Percentiles rank a stretch among this genome's conserved stretches.
Conservation (phyloP, 139 green algal genomes). For the Tetratostichococcus sp. region DNA sequence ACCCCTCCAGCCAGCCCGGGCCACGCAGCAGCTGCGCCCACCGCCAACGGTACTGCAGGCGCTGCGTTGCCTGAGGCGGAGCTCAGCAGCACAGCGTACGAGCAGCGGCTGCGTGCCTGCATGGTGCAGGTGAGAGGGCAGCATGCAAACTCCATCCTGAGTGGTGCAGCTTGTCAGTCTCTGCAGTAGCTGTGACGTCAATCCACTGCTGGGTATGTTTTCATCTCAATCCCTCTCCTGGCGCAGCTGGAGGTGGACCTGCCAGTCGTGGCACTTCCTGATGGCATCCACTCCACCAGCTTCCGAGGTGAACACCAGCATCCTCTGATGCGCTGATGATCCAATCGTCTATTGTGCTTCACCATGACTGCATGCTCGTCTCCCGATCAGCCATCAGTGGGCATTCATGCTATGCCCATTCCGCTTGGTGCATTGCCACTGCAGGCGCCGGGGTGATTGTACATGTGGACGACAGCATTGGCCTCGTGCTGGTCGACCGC, state of each 20-base stretch:
- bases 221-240: conserved; percentile 36
- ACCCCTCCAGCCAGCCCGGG: not conserved
- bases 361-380: no score
- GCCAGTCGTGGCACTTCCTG: conserved; percentile 74
- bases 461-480: conserved; percentile 40
- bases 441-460: conserved; percentile 62
- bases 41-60: not conserved
- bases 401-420: no score
- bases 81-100: conserved; percentile 15
- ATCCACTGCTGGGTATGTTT: not conserved
- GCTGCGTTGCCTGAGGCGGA: not conserved
- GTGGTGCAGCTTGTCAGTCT: no score
- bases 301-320: conserved; percentile 31
- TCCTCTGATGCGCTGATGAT: no score
- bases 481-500: conserved; percentile 78
- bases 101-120: conserved; percentile 23
- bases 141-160: no score
- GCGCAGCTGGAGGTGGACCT: conserved; percentile 76
- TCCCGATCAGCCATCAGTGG: no score
- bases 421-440: no score
- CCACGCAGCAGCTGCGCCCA: not conserved
- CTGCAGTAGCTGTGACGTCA: not conserved
- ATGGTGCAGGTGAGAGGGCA: conserved; percentile 16
- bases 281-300: conserved; percentile 75
- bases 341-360: no score